Evolutionary conservation across 768 basidiomycete species (phyloP).

Genomic region (Pisolithus microcarpus): DNA sequence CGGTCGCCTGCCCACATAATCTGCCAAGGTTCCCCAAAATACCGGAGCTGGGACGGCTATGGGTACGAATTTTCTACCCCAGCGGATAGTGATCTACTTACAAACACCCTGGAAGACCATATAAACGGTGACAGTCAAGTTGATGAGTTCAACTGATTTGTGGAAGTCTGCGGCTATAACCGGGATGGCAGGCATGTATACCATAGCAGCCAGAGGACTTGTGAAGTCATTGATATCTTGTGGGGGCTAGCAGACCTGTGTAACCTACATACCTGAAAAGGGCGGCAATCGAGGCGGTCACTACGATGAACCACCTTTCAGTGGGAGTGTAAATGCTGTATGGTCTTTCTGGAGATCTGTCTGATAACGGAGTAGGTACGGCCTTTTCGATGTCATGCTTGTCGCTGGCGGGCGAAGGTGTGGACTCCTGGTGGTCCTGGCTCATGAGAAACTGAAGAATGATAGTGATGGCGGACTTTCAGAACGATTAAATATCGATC

Average conservation of each 20-base stretch:
- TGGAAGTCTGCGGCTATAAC: constrained; percentile 48
- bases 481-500: too few relatives aligned
- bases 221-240: not conserved
- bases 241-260: not conserved
- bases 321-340: constrained; percentile 41
- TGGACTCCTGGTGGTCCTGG: not conserved
- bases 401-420: not conserved
- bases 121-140: constrained; percentile 63
- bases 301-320: constrained; percentile 63
- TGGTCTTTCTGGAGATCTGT: constrained; percentile 2
- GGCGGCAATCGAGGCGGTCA: constrained; percentile 47
- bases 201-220: constrained; percentile 62
- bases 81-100: constrained; percentile 16
- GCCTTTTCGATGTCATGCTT: not conserved
- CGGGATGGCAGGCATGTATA: constrained; percentile 74
- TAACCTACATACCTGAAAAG: constrained; percentile 45
- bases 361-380: not conserved
- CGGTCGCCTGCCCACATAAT: constrained; percentile 55
- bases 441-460: not conserved
- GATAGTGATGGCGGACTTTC: not conserved
- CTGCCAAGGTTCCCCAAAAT: constrained; percentile 57
- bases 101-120: constrained; percentile 41
- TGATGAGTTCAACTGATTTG: constrained; percentile 60
- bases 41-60: constrained; percentile 41
- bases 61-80: not conserved